Percentiles rank a stretch among this genome's conserved stretches.
phyloP scores from a whole-genome alignment of 306 rosid genomes.

The Geum urbanum region DNA sequence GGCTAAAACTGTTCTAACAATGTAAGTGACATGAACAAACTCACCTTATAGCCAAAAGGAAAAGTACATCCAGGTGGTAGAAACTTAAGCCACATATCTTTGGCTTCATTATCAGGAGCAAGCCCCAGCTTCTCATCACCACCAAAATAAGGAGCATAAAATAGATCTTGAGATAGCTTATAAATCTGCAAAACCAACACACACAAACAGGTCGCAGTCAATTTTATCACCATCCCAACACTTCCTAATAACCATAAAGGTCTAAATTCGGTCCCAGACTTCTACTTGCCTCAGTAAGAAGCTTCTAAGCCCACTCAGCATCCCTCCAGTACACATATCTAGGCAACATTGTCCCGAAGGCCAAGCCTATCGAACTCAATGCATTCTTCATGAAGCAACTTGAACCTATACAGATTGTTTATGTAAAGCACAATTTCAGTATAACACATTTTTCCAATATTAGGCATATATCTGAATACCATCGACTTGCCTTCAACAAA shows the following conservation, averaged over 20 bases:
- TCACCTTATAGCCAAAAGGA: conserved; percentile 92
- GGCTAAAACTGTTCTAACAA: no score
- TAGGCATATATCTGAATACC: neutral
- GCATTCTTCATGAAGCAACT: conserved; percentile 67
- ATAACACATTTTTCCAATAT: conserved; percentile 8
- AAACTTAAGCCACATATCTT: conserved; percentile 75
- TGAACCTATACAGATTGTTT: conserved; percentile 50
- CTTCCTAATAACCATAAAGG: no score
- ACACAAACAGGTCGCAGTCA: no score
- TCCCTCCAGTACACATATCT: conserved; percentile 92
- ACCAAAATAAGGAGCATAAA: no score
- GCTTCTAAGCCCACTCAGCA: no score
- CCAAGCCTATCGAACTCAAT: conserved; percentile 84
- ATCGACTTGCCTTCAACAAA: no score
- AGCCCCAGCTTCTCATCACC: no score
- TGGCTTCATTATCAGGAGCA: conserved; percentile 81
- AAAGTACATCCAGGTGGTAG: conserved; percentile 74
- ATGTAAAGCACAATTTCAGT: neutral
- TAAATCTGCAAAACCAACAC: conserved; percentile 80
- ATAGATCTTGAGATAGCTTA: conserved; percentile 64
- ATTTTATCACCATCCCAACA: no score
- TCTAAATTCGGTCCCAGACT: no score
- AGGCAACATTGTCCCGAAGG: conserved; percentile 90
- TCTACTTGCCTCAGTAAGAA: no score
- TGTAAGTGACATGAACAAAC: no score